Evolutionary conservation across 352 stramenopile genomes (phyloP).

Genomic region (Blastocystis sp.): DNA sequence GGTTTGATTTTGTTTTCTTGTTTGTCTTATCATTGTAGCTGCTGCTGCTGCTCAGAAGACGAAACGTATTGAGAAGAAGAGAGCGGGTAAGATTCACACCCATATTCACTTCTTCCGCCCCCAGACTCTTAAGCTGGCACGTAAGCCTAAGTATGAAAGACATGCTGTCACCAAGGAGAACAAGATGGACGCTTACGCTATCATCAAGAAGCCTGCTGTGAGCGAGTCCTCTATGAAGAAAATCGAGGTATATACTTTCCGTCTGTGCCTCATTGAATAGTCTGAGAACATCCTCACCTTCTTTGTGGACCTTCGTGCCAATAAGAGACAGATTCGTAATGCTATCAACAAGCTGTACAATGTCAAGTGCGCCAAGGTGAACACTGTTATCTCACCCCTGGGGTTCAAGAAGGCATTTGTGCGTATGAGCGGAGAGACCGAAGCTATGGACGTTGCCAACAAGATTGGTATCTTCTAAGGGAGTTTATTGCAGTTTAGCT

Average conservation of each 20-base stretch:
- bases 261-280: conserved; percentile 25
- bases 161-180: conserved; percentile 80
- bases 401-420: conserved; percentile 99
- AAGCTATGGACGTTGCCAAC: conserved; percentile 99
- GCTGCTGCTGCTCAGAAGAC: conserved; percentile 59
- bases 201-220: conserved; percentile 98
- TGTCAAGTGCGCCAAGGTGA: conserved; percentile 98
- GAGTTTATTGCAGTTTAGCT: conserved; percentile 23
- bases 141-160: conserved; percentile 89
- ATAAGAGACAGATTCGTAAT: conserved; percentile 99
- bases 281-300: conserved; percentile 99
- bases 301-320: conserved; percentile 96
- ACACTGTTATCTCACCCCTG: conserved; percentile 96
- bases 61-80: conserved; percentile 71
- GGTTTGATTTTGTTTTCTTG: conserved; percentile 24
- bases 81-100: conserved; percentile 94
- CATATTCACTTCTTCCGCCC: conserved; percentile 99
- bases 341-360: conserved; percentile 98
- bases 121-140: conserved; percentile 87
- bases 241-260: conserved; percentile 77
- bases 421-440: conserved; percentile 92
- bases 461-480: conserved; percentile 99
- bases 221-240: conserved; percentile 99
- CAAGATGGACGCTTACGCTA: conserved; percentile 95
- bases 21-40: conserved; percentile 54